Base-by-base conservation (phyloP, 2,329 filamentous ascomycete genomes). In the Plectosphaerella plurivora region DNA sequence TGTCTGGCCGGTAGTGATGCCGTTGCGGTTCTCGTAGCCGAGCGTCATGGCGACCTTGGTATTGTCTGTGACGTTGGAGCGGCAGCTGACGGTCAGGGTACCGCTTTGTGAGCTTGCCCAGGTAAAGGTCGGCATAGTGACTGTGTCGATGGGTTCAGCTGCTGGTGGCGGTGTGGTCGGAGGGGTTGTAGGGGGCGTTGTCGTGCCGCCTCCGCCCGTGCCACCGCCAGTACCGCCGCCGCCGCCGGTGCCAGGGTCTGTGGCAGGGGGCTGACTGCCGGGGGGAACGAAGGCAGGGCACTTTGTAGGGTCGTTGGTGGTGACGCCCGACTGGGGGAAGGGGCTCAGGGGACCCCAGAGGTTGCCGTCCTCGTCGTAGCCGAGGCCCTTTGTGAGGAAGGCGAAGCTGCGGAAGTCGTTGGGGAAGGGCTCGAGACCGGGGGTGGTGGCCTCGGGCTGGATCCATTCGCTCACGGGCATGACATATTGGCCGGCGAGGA, bases 391-490 rank as follows among this genome's bases (percentile, higher is more conserved):
- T 15, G 56, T 57, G 9, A 68, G 58, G 45, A 59, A 59, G 2
- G 64, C 61, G 8, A 74, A 61, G 35, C 64, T 63, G 25, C 60
- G 59, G 52, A 74, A 73, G 49, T 68, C 63, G 56, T 63, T 65
- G 53, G 54, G 64, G 58, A 57, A 57, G 10, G 63, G 64, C 11
- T 59, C 47, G 16, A 53, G 52, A 1, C 72, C 72, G n/a, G 72
- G 72, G 3, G 63, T 59, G 16, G 67, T 61, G 16, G 67, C 61
- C 55, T 74, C 72, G 10, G 72, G 71, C 59, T 69, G 70, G 55
- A 74, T 73, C 69, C 70, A 74, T 52, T 73, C 72, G 4, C 62
- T 64, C 5, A 74, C 70, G 12, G 72, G 66, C 28, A 66, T 65
- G 18, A 73, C 61, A 44, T 71, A 74, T 50, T 71, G 65, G 5